Evolutionary conservation across 1,284 basidiomycete genomes (phyloP).

Genomic region (Sporisorium sorghi): DNA sequence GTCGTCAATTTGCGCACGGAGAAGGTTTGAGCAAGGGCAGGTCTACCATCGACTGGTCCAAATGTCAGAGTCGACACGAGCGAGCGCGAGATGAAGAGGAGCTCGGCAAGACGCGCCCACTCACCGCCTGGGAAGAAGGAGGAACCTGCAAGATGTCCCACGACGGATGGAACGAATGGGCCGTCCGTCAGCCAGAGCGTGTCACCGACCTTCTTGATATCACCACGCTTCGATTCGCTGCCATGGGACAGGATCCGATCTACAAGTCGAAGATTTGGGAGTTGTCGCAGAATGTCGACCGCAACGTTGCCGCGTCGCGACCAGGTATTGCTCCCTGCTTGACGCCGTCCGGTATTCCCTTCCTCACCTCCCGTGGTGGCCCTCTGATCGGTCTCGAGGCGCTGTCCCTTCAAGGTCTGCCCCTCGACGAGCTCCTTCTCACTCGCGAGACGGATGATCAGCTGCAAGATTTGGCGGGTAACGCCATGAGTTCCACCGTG

Average conservation of each 20-base stretch:
- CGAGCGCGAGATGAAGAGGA: constrained; percentile 85
- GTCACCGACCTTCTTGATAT: constrained; percentile 96
- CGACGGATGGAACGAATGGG: constrained; percentile 95
- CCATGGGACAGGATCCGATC: constrained; percentile 73
- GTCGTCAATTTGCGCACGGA: constrained; percentile 73
- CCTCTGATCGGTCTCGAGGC: constrained; percentile 94
- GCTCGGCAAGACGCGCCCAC: constrained; percentile 83
- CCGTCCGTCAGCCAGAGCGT: constrained; percentile 86
- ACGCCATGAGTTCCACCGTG: constrained; percentile 94
- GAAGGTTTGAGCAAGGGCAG: constrained; percentile 60
- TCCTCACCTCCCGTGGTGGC: constrained; percentile 94
- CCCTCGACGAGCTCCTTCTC: constrained; percentile 87
- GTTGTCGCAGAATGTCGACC: constrained; percentile 90
- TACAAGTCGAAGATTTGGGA: constrained; percentile 77
- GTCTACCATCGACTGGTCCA: constrained; percentile 80
- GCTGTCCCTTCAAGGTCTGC: constrained; percentile 90
- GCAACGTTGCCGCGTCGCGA: constrained; percentile 82
- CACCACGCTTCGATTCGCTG: constrained; percentile 82
- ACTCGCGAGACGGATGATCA: constrained; percentile 94
- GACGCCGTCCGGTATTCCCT: constrained; percentile 95
- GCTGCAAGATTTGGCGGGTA: constrained; percentile 91
- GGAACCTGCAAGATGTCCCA: constrained; percentile 88
- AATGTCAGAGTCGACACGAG: constrained; percentile 91
- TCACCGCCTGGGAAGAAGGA: constrained; percentile 95
- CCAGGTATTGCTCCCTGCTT: constrained; percentile 89